Conservation (phyloP, 768 basidiomycete genomes). For the Mycena floridula region DNA sequence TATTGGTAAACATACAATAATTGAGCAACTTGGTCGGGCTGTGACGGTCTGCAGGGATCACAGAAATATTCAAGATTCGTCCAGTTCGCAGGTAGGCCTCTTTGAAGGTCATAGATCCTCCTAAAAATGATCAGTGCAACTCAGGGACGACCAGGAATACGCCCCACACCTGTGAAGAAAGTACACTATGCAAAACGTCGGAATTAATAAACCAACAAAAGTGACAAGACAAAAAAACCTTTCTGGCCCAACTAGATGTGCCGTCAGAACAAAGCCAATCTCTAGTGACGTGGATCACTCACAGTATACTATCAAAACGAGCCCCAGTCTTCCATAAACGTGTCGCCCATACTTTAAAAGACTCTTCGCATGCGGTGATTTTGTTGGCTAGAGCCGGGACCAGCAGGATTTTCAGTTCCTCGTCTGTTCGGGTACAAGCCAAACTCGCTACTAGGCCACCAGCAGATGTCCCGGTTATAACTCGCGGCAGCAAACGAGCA, state of each 20-base stretch:
- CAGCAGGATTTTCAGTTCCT: conserved; percentile 72
- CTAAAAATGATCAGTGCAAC: too few relatives aligned
- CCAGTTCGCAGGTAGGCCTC: conserved; percentile 94
- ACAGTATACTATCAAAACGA: conserved; percentile 81
- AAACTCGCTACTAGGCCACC: conserved; percentile 78
- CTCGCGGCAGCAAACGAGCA: conserved; percentile 77
- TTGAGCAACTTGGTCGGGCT: conserved; percentile 95
- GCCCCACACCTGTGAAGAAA: conserved; percentile 92
- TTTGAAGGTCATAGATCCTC: conserved; percentile 90
- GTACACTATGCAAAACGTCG: conserved; percentile 41
- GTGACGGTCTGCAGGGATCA: conserved; percentile 85
- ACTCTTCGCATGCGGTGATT: conserved; percentile 79
- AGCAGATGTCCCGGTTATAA: conserved; percentile 92
- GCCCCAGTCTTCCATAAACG: conserved; percentile 86
- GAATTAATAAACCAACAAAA: neutral
- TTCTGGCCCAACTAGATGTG: conserved; percentile 69
- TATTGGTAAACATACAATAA: too few relatives aligned
- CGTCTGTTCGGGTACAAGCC: conserved; percentile 82
- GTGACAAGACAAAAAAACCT: conserved; percentile 40
- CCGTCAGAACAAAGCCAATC: neutral
- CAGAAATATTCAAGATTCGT: conserved; percentile 88
- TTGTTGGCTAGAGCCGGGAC: conserved; percentile 80
- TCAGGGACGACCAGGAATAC: too few relatives aligned
- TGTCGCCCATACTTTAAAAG: conserved; percentile 58
- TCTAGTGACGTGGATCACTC: conserved; percentile 12